Conservation (phyloP, 2,329 filamentous ascomycete genomes). For the Tolypocladium tropicale region DNA sequence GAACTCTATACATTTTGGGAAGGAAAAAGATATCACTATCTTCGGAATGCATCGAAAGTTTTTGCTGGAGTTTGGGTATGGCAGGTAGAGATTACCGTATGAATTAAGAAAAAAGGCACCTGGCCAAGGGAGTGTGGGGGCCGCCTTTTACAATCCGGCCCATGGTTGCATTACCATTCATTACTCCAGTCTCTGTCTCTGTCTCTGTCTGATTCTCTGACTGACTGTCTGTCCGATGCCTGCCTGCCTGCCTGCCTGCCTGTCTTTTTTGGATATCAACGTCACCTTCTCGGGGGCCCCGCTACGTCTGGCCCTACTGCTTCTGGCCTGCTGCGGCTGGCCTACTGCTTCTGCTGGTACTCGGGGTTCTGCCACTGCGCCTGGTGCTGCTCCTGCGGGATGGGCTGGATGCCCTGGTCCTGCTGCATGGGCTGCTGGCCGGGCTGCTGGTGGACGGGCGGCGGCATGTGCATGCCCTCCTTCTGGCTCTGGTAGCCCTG, state of each 20-base stretch:
- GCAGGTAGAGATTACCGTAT: conserved; percentile 1
- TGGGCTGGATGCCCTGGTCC: neutral
- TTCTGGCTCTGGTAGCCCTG: conserved; percentile 26
- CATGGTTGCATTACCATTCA: neutral
- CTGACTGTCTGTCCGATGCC: too few relatives aligned
- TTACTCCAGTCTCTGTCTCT: neutral
- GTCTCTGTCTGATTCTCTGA: too few relatives aligned
- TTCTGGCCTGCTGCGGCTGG: too few relatives aligned
- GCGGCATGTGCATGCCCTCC: conserved; percentile 26
- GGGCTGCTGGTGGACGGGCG: neutral
- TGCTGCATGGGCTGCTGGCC: neutral
- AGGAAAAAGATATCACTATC: neutral
- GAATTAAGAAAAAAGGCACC: neutral
- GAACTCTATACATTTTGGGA: neutral
- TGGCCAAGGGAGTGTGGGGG: neutral
- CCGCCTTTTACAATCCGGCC: neutral
- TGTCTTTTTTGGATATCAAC: too few relatives aligned
- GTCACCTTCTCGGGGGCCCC: too few relatives aligned
- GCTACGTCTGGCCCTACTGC: too few relatives aligned
- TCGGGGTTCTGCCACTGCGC: neutral
- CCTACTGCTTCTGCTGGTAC: neutral
- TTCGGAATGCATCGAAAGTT: neutral
- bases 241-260: too few relatives aligned
- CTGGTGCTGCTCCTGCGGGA: neutral
- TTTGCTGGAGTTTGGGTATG: conserved; percentile 7